Evolutionary conservation across 2,329 filamentous ascomycete species (phyloP), one percentile per base, ranked within the genome.

Genomic region (Emmonsiellopsis sp.): DNA sequence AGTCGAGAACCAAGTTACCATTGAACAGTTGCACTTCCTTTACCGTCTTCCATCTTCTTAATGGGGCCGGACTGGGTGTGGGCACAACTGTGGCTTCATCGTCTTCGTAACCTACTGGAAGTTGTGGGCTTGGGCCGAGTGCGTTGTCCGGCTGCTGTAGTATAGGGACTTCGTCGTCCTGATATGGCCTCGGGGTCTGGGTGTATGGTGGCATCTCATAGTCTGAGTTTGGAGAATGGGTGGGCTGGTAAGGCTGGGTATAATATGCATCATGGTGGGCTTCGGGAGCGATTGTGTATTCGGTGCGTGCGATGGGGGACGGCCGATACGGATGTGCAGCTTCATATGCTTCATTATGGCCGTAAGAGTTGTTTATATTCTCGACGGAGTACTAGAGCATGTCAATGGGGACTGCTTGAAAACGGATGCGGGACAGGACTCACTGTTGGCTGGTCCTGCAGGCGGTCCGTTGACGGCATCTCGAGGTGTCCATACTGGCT

Each of bases 1-100:
- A 98, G 70, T 98, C 93, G 3, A 98, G 83, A 39, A 98, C 91
- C 63, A 98, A 80, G 71, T 98, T 98, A 58, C 93, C 93, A 60
- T 94, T 86, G 77, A 95, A 98, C 51, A 98, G 74, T 63, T 94
- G 85, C n/a, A 98, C 92, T 74, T 96, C 89, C 73, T 97, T 98
- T 48, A 98, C 92, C 0, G 93, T 98, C 77, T 97, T 98, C 88
- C 89, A 97, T 68, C 93, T 81, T 69, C 88, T 86, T 60, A 97
- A 83, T 2, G 76, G 80, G 58, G 75, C 80, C 53, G 77, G 80
- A 59, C 76, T 77, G 17, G 79, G 75, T 52, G 77, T 75, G 2
- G 62, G 61, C 2, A 59, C 58, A 14, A 61, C 53, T 8, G 46
- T 34, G 13, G 55, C 63, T 45, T 62, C 59, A 48, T 74, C 71